These are phyloP conservation scores for Acanthamoeba sp. DNA, from an alignment of 208 protist species.

Conservation along the genomic window DNA sequence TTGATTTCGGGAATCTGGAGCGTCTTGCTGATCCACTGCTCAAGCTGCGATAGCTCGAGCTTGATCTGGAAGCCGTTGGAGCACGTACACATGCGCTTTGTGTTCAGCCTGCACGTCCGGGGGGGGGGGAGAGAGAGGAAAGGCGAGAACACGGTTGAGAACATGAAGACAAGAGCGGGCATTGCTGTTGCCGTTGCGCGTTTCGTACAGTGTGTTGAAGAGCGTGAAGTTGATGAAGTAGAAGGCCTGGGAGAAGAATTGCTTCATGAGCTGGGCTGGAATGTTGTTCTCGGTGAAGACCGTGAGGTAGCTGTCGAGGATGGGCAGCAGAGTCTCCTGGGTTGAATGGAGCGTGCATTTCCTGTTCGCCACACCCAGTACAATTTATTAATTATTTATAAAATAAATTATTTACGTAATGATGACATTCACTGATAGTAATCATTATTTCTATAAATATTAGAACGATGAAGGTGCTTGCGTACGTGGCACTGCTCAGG, in stretches of 20 bases:
- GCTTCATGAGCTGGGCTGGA: neutral
- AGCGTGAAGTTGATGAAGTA: conserved; percentile 74
- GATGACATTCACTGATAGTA: neutral
- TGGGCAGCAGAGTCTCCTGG: conserved; percentile 40
- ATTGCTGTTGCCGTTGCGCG: neutral
- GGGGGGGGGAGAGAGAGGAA: no score
- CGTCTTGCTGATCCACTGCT: conserved; percentile 75
- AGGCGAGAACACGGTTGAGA: neutral
- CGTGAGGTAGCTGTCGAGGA: conserved; percentile 51
- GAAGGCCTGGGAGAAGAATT: conserved; percentile 65
- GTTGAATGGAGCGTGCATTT: conserved; percentile 63
- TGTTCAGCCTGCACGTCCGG: conserved; percentile 46
- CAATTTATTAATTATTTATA: neutral
- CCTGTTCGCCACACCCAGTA: neutral
- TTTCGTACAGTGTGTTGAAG: conserved; percentile 42
- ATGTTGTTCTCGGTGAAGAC: conserved; percentile 64
- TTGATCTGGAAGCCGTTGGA: conserved; percentile 73
- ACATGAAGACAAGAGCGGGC: neutral
- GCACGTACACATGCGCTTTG: conserved; percentile 63
- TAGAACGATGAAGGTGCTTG: neutral
- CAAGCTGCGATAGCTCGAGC: conserved; percentile 62
- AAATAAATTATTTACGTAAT: neutral
- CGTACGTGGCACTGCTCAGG: conserved; percentile 55
- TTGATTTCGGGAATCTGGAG: conserved; percentile 39
- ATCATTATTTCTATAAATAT: no score